Evolutionary conservation across 129 eudicot genomes (phyloP).

Genomic region (Heracleum sosnowskyi): DNA sequence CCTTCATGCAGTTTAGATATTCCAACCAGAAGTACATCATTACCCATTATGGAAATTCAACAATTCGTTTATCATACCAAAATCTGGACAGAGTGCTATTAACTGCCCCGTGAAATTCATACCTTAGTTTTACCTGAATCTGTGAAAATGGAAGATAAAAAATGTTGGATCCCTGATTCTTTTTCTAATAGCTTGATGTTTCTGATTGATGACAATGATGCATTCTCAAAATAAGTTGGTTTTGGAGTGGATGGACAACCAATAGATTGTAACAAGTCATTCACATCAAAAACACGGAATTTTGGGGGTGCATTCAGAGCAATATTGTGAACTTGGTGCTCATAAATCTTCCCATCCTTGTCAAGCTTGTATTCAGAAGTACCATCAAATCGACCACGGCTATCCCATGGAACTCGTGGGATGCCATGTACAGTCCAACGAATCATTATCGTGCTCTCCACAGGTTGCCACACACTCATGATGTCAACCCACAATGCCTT

Average conservation of each 20-base stretch:
- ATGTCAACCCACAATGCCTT: slow-evolving; percentile 77
- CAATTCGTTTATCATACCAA: not conserved
- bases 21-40: not conserved
- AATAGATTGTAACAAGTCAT: slow-evolving; percentile 50
- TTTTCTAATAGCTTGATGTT: not conserved
- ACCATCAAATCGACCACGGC: slow-evolving; percentile 71
- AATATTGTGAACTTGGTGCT: slow-evolving; percentile 44
- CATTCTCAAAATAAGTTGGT: slow-evolving; percentile 60
- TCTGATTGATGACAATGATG: slow-evolving; percentile 9
- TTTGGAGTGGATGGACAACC: slow-evolving; percentile 72
- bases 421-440: slow-evolving; percentile 83
- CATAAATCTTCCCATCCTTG: slow-evolving; percentile 60
- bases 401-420: slow-evolving; percentile 81
- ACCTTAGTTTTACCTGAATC: not conserved
- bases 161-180: not conserved
- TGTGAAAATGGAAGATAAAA: not conserved
- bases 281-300: slow-evolving; percentile 52
- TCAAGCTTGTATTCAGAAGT: slow-evolving; percentile 89
- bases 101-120: not conserved
- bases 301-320: slow-evolving; percentile 62
- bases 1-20: not conserved
- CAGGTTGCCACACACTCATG: slow-evolving; percentile 82
- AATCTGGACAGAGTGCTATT: not conserved
- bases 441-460: slow-evolving; percentile 59
- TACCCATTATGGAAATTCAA: not conserved